A percentile compares a stretch with the other conserved stretches of the same genome.
Evolutionary conservation across 768 basidiomycete genomes (phyloP).

Genomic region (Naganishia kalamii): DNA sequence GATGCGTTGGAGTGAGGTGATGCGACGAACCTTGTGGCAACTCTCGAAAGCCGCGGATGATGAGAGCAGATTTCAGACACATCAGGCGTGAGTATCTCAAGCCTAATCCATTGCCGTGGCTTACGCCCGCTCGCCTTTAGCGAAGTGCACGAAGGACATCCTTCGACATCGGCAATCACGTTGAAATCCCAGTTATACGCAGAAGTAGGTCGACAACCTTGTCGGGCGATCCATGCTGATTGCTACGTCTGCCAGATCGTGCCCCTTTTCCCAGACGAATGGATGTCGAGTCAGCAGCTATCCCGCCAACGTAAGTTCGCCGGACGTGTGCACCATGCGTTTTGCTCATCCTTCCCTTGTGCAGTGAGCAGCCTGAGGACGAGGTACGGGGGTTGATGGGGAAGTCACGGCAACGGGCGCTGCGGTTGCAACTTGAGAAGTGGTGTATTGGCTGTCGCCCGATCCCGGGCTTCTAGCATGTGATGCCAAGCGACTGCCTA

Average conservation of each 20-base stretch:
- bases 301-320: slow-evolving; percentile 39
- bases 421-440: background rate
- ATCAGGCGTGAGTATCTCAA: background rate
- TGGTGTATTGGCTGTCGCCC: too few relatives aligned
- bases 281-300: slow-evolving; percentile 25
- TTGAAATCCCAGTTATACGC: background rate
- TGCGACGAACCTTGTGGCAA: background rate
- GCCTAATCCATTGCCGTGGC: background rate
- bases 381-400: background rate
- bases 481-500: too few relatives aligned
- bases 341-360: background rate
- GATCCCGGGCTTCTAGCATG: too few relatives aligned
- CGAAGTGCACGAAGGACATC: background rate
- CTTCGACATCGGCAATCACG: background rate
- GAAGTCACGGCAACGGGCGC: too few relatives aligned
- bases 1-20: slow-evolving; percentile 5
- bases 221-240: background rate
- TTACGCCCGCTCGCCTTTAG: background rate
- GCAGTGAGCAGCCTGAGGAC: background rate
- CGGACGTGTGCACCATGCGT: too few relatives aligned
- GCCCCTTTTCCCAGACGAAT: slow-evolving; percentile 39
- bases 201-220: background rate
- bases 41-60: background rate
- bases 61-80: background rate
- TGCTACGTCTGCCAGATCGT: slow-evolving; percentile 22